phyloP scores from a whole-genome alignment of 2,329 filamentous ascomycete genomes.

The Claviceps monticola region DNA sequence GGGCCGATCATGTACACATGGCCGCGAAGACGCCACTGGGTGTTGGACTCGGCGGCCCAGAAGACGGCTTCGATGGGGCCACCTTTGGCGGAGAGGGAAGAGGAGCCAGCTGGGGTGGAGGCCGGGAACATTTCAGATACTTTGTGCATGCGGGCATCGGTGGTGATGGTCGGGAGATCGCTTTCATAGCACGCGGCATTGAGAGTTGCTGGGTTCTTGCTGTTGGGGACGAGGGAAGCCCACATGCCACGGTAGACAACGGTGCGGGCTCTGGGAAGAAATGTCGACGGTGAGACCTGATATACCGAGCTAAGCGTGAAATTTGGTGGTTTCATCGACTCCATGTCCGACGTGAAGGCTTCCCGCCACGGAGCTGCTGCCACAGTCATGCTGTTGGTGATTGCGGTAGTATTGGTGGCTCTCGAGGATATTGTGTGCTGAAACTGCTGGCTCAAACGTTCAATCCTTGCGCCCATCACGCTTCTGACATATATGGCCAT shows the following conservation, averaged over 20 bases:
- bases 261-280: slow-evolving; percentile 50
- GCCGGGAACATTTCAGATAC: slow-evolving; percentile 49
- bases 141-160: slow-evolving; percentile 81
- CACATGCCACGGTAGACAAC: slow-evolving; percentile 83
- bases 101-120: slow-evolving; percentile 21
- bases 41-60: slow-evolving; percentile 57
- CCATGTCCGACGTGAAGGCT: slow-evolving; percentile 36
- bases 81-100: slow-evolving; percentile 38
- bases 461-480: not conserved
- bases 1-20: slow-evolving; percentile 59
- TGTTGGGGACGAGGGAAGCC: slow-evolving; percentile 56
- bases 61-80: slow-evolving; percentile 70
- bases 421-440: slow-evolving; percentile 14
- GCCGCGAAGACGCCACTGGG: slow-evolving; percentile 78
- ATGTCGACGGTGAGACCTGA: slow-evolving; percentile 14
- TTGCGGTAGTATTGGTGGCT: not conserved
- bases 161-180: slow-evolving; percentile 73
- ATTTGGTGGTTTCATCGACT: slow-evolving; percentile 30
- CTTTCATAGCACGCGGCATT: slow-evolving; percentile 60
- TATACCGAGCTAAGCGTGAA: slow-evolving; percentile 40
- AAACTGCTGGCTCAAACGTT: slow-evolving; percentile 12
- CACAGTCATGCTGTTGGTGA: not conserved
- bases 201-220: slow-evolving; percentile 54
- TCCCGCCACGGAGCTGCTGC: slow-evolving; percentile 38
- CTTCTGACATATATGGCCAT: not conserved